Base-by-base conservation (phyloP, 768 basidiomycete species). In the Collybiopsis confluens region DNA sequence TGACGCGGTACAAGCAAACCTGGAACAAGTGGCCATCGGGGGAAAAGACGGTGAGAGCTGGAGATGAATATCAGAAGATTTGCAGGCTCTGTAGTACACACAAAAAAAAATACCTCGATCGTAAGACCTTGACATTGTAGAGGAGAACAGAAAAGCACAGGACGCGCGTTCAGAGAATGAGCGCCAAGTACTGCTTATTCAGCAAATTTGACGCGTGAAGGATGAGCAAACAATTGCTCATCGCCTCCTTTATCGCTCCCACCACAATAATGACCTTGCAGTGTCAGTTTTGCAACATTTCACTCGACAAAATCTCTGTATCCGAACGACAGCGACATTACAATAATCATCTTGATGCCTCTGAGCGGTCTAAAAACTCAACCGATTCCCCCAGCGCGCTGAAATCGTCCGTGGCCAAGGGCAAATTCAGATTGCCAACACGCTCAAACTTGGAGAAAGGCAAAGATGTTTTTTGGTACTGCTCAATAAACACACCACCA, bases 11-110 rank as follows among this genome's bases (percentile, higher is more conserved):
- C 48, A 27, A 54, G 40, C 72, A 57, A 59, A 92, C 94, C 81
- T 98, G 94, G 80, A 98, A 97, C 62, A 99, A 77, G 76, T 99
- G 97, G 16, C 97, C 97, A 76, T 98, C 97, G 55, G 96, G 96
- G 40, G 94, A 97, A 79, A 97, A 96, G 66, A 96, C 93, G 59
- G 96, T 98, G 59, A 98, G 85, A 44, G 95, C 95, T 97, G 52
- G 48, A 58, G 36, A 24, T 35, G 3, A 27, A 54, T 10, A 44
- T 54, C 16, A 38, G 38, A 6, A 18, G 27, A 20, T 27, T n/a
- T 33, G 5, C 28, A 27, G 33, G 2, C 52, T 41, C 15, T n/a
- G 23, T 26, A 18, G 26, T 38, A n/a, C 13, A 43, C 28, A 11
- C 33, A 16, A 52, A 33, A 4, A 27, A 21, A 55, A 76, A 44